phyloP scores from a whole-genome alignment of 2,329 filamentous ascomycete species.

The Colletotrichum neosansevieriae region DNA sequence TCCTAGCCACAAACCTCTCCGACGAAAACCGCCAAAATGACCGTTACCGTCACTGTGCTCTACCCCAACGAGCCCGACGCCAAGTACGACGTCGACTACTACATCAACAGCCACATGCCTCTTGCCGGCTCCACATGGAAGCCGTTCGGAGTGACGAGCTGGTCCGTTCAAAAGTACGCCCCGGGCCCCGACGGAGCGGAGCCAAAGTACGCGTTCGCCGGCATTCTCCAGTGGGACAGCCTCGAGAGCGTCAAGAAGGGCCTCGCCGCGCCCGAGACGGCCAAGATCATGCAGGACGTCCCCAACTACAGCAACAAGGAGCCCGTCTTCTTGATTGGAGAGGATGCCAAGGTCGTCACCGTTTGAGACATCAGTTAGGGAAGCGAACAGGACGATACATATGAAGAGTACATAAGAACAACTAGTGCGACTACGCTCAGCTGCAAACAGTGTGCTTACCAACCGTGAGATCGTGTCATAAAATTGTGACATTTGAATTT shows the following conservation, averaged over 20 bases:
- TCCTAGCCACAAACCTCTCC: too few relatives aligned
- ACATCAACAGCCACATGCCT: slow-evolving; percentile 37
- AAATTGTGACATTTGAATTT: too few relatives aligned
- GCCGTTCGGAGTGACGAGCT: slow-evolving; percentile 21
- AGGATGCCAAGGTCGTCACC: slow-evolving; percentile 29
- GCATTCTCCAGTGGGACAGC: slow-evolving; percentile 27
- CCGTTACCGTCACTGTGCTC: slow-evolving; percentile 30
- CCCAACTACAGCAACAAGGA: slow-evolving; percentile 50
- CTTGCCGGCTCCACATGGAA: slow-evolving; percentile 27
- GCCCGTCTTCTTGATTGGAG: slow-evolving; percentile 49
- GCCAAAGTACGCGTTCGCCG: slow-evolving; percentile 32
- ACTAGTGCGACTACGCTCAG: too few relatives aligned
- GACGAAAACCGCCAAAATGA: slow-evolving; percentile 13
- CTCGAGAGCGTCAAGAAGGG: slow-evolving; percentile 24
- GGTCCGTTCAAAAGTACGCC: slow-evolving; percentile 30
- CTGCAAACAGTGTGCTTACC: too few relatives aligned
- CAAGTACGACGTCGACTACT: slow-evolving; percentile 40
- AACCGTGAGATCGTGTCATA: too few relatives aligned
- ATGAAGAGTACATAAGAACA: too few relatives aligned
- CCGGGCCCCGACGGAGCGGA: slow-evolving; percentile 23
- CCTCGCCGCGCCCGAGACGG: slow-evolving; percentile 19
- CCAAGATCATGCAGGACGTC: slow-evolving; percentile 30
- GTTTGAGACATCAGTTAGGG: neutral
- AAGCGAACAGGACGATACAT: too few relatives aligned
- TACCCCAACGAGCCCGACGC: slow-evolving; percentile 44